Percentiles rank a stretch among this genome's conserved stretches.
phyloP scores from a whole-genome alignment of 106 monocot genomes.

The Cymbidium sinense region DNA sequence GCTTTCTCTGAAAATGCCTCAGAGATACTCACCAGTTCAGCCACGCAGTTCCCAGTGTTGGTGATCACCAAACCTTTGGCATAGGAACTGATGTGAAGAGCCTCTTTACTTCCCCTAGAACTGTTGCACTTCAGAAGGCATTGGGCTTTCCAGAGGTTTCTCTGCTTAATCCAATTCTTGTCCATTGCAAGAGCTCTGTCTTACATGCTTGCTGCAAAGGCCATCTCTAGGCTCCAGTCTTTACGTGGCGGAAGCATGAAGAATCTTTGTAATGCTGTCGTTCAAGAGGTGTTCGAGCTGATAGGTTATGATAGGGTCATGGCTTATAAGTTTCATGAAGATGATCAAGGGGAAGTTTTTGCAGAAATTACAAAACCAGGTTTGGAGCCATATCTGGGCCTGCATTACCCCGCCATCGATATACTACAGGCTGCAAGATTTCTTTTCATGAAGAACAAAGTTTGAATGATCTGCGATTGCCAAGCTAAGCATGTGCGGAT shows the following conservation, averaged over 20 bases:
- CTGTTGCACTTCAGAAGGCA: constrained; percentile 76
- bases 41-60: constrained; percentile 70
- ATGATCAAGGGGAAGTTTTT: constrained; percentile 89
- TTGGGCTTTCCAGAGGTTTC: constrained; percentile 79
- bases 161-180: constrained; percentile 81
- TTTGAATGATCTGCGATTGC: constrained; percentile 95
- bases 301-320: too few species aligned
- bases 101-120: constrained; percentile 70
- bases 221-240: too few species aligned
- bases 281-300: constrained; percentile 80
- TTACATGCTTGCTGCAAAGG: too few species aligned
- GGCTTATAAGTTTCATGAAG: too few species aligned
- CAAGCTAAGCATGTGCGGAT: constrained; percentile 57
- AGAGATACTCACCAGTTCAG: constrained; percentile 85
- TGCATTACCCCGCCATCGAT: constrained; percentile 93
- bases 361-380: constrained; percentile 76
- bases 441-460: constrained; percentile 91
- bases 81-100: constrained; percentile 65
- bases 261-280: constrained; percentile 55
- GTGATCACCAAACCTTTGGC: constrained; percentile 39
- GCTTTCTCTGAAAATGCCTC: too few species aligned
- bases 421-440: constrained; percentile 92
- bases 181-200: constrained; percentile 88
- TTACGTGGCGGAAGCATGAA: constrained; percentile 71
- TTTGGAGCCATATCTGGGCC: constrained; percentile 69